A percentile compares a stretch with the other conserved stretches of the same genome.
Evolutionary conservation across 495 filamentous ascomycete species (phyloP).

Genomic region (Diplogelasinospora grovesii): DNA sequence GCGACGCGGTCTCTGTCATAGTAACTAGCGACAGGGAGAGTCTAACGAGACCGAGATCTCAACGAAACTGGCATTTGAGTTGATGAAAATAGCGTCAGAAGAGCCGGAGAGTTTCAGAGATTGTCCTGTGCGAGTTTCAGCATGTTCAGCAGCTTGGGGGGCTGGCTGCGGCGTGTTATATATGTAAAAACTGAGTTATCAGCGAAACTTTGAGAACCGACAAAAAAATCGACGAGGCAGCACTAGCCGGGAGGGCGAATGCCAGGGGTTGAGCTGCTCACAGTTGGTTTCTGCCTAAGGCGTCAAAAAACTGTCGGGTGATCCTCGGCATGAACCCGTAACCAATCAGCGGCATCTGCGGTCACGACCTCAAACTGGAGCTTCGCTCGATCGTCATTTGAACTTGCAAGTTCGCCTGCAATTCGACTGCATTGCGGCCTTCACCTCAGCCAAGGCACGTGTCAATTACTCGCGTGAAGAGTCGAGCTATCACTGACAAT

Average conservation of each 20-base stretch:
- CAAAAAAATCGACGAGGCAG: constrained; percentile 25
- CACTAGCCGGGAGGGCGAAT: constrained; percentile 23
- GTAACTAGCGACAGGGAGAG: constrained; percentile 34
- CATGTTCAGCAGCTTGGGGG: constrained; percentile 45
- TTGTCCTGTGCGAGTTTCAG: constrained; percentile 53
- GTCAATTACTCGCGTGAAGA: background rate
- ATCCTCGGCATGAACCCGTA: constrained; percentile 3
- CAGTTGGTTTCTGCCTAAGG: constrained; percentile 20
- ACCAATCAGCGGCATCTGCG: constrained; percentile 16
- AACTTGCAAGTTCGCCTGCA: constrained; percentile 8
- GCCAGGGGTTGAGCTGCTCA: constrained; percentile 12
- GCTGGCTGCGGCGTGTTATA: constrained; percentile 35
- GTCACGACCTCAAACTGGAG: background rate
- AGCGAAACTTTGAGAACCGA: constrained; percentile 40
- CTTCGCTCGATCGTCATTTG: constrained; percentile 12
- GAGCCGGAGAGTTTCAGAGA: constrained; percentile 47
- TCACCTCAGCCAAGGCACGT: constrained; percentile 19
- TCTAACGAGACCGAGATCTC: constrained; percentile 52
- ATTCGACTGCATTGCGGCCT: constrained; percentile 22
- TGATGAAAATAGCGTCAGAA: constrained; percentile 57
- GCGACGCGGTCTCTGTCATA: constrained; percentile 47
- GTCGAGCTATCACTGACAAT: background rate
- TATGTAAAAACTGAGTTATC: constrained; percentile 30
- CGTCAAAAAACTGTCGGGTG: constrained; percentile 2
- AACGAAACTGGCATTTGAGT: constrained; percentile 56